Evolutionary conservation across 2,329 filamentous ascomycete species (phyloP).

Genomic region (Coniochaeta pulveracea): DNA sequence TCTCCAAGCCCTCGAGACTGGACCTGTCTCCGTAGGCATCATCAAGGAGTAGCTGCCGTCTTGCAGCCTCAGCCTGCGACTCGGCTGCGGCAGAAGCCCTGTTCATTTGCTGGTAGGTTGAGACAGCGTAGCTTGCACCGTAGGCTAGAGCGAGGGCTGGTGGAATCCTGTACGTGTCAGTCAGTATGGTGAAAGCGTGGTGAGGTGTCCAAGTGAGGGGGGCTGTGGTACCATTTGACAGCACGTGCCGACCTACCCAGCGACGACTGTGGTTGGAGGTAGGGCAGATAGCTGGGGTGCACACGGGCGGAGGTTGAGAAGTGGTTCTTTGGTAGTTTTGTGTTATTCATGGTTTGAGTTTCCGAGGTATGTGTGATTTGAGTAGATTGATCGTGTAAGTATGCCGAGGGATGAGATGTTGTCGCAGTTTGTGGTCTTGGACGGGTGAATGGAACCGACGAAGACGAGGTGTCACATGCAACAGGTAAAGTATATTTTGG

Average conservation of each 20-base stretch:
- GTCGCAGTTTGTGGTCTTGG: no score
- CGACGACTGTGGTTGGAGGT: slow-evolving; percentile 17
- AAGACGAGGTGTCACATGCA: no score
- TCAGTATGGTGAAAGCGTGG: slow-evolving; percentile 2
- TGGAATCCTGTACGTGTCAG: slow-evolving; percentile 10
- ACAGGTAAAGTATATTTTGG: no score
- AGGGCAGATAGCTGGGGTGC: slow-evolving; percentile 19
- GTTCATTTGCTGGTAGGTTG: slow-evolving; percentile 11
- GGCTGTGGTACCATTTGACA: slow-evolving; percentile 13
- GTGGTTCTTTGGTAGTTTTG: neutral
- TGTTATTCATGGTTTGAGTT: neutral
- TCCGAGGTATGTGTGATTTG: neutral
- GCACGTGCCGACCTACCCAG: slow-evolving; percentile 5
- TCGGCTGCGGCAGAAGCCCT: slow-evolving; percentile 2
- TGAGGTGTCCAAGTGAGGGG: neutral
- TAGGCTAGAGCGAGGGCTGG: slow-evolving; percentile 13
- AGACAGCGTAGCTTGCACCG: slow-evolving; percentile 14
- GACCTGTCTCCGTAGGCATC: slow-evolving; percentile 19
- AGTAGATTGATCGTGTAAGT: no score
- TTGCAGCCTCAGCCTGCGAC: slow-evolving; percentile 9
- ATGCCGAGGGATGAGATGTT: no score
- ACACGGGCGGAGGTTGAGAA: slow-evolving; percentile 17
- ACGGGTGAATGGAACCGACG: no score
- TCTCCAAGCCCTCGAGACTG: slow-evolving; percentile 19
- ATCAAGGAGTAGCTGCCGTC: slow-evolving; percentile 12